Conservation (phyloP, 1,284 basidiomycete species). For the Cryptococcus sp. region DNA sequence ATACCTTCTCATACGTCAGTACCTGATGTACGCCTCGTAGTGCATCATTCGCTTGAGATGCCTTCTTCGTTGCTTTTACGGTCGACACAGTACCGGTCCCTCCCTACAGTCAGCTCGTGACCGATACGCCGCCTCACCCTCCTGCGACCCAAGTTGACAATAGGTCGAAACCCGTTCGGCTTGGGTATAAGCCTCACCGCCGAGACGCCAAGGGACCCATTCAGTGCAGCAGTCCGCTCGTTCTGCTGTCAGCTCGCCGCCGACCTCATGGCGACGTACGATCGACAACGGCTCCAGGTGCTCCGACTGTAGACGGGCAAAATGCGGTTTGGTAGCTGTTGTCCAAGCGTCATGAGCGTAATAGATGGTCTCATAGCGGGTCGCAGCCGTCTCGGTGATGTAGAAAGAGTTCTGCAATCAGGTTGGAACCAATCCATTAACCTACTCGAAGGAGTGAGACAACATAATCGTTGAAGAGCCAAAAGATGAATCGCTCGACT, state of each 20-base stretch:
- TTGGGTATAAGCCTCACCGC: conserved; percentile 89
- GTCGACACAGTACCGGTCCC: too few relatives aligned
- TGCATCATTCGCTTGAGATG: conserved; percentile 58
- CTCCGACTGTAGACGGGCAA: conserved; percentile 57
- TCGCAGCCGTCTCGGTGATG: conserved; percentile 83
- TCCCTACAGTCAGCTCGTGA: too few relatives aligned
- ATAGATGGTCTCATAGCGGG: conserved; percentile 80
- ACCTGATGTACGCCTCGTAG: conserved; percentile 78
- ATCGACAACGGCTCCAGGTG: conserved; percentile 42
- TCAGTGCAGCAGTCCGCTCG: conserved; percentile 13
- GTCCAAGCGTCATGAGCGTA: conserved; percentile 94
- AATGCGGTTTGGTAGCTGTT: conserved; percentile 70
- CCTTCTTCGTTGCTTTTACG: background rate
- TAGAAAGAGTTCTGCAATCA: conserved; percentile 77
- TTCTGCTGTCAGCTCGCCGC: conserved; percentile 9
- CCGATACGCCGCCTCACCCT: conserved; percentile 27
- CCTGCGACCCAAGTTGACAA: conserved; percentile 80
- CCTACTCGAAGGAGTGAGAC: conserved; percentile 70
- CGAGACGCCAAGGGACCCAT: conserved; percentile 27
- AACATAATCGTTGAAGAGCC: conserved; percentile 86
- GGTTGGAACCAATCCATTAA: background rate
- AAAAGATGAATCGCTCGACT: conserved; percentile 77
- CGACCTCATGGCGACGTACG: conserved; percentile 7
- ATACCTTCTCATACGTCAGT: conserved; percentile 76
- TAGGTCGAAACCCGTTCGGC: conserved; percentile 85